Evolutionary conservation across 2,329 filamentous ascomycete genomes (phyloP), one percentile per base, ranked within the genome.

Genomic region (Fonsecaea nubica): DNA sequence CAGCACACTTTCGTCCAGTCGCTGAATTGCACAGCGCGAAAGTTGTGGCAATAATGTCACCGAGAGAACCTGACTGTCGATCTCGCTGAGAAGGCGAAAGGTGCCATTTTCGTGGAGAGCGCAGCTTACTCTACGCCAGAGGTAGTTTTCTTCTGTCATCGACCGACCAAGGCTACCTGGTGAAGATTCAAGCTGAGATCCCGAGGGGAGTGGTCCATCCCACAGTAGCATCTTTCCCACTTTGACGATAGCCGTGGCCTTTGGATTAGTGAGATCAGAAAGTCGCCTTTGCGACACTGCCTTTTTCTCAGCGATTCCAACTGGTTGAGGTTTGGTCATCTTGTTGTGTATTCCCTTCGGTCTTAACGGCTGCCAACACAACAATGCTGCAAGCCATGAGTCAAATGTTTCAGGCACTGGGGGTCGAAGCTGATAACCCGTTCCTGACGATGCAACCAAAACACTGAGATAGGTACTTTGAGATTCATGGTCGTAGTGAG

Each of bases 101-200:
- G 96, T 92, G 64, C 95, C 95, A 73, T 97, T 97, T 75, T 98
- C 95, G 72, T 96, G 92, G 30, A 99, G 83, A 18, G 95, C 96
- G 77, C 93, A 97, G 35, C 93, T 97, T 3, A 98, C 92, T 70
- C 87, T 87, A 73, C 91, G 88, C 95, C 95, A 98, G 10, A 68
- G 66, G 90, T 86, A 63, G 55, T 65, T 55, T 33, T 64, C 58
- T 54, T 65, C 65, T 9, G n/a, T 83, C 81, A 54, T 85, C 84
- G 60, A 85, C 80, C 42, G 84, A 81, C 71, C 83, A 35, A 62
- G 42, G 48, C 63, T 63, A 38, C 48, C 62, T 1, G 61, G 52
- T 5, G 61, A 64, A 13, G 65, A 58, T 50, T 62, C 63, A 2
- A 68, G 56, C 52, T 71, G 70, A 18, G 71, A 73, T 18, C 71